Base-by-base conservation (phyloP, 108 stramenopile genomes). In the Pseudonitzschia multistriata region DNA sequence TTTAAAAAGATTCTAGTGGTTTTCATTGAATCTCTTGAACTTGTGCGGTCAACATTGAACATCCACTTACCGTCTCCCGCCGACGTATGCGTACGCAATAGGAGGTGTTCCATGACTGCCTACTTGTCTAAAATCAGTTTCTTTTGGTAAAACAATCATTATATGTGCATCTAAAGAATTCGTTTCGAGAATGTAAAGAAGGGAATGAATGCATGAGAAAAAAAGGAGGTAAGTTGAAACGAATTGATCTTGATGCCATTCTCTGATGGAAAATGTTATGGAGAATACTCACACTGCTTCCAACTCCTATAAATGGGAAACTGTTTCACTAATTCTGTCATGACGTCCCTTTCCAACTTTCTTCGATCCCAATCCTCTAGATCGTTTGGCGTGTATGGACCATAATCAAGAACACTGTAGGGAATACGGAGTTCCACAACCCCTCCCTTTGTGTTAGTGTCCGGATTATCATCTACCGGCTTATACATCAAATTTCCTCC, bases 381-480 rank as follows among this genome's bases (percentile, higher is more conserved):
- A 27, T 4, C 22, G 29, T 55, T 5, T 28, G 29, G 29, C 54
- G 54, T 55, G 29, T 25, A 55, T n/a, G 54, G 54, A 55, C 54
- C 54, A n/a, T 55, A 55, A 5, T 55, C 54, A n/a, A 13, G 13
- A n/a, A 55, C 54, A 28, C 29, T 55, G 54, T 27, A 10, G 13
- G 54, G 54, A 55, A 55, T 27, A 13, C 29, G 29, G 29, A 55
- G 54, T 1, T 55, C 54, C 14, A 55, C 54, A 55, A 55, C 54
- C 22, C 54, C 54, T 13, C 54, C 54, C 14, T 30, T 30, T 30
- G 54, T 55, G 54, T 55, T 55, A 8, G 27, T n/a, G 4, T 21
- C 29, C 14, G 29, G 27, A 30, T 55, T 55, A 55, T 55, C 29
- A 5, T 55, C 54, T 5, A 28, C 54, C 6, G 27, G 29, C 29